Conservation (phyloP, 345 rosid species). For the Noccaea bulbosa region DNA sequence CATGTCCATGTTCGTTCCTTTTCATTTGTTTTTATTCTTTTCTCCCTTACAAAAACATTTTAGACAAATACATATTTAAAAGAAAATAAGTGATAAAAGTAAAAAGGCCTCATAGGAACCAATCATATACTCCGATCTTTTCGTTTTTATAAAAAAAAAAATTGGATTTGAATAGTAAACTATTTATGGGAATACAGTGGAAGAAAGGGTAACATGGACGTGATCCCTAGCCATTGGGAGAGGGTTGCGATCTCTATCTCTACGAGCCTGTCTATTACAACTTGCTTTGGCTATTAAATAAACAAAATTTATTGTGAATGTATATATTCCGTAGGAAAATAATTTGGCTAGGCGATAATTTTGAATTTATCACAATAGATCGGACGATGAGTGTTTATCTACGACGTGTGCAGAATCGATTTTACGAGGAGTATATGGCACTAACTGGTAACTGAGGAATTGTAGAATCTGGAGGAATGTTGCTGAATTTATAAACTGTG, state of each 20-base stretch:
- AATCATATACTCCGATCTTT: neutral
- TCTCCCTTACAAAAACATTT: neutral
- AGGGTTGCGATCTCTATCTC: slow-evolving; percentile 41
- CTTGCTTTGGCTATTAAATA: slow-evolving; percentile 22
- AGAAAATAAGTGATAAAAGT: neutral
- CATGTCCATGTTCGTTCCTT: slow-evolving; percentile 41
- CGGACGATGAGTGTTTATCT: neutral
- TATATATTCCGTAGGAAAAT: neutral
- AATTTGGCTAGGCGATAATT: neutral
- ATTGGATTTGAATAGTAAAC: neutral
- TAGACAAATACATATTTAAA: neutral
- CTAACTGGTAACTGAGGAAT: no score
- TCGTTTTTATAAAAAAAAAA: no score
- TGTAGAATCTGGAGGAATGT: no score
- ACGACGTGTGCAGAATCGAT: neutral
- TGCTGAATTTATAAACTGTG: no score
- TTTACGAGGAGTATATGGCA: no score
- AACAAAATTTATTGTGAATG: neutral
- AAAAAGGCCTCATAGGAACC: slow-evolving; percentile 3
- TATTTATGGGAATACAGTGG: neutral
- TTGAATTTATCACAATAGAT: neutral
- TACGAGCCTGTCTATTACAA: slow-evolving; percentile 39
- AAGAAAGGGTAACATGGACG: slow-evolving; percentile 36
- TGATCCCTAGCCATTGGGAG: slow-evolving; percentile 31
- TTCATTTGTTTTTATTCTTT: neutral